Evolutionary conservation across 352 stramenopile species (phyloP).

Genomic region (Thalassiosira delicatula): DNA sequence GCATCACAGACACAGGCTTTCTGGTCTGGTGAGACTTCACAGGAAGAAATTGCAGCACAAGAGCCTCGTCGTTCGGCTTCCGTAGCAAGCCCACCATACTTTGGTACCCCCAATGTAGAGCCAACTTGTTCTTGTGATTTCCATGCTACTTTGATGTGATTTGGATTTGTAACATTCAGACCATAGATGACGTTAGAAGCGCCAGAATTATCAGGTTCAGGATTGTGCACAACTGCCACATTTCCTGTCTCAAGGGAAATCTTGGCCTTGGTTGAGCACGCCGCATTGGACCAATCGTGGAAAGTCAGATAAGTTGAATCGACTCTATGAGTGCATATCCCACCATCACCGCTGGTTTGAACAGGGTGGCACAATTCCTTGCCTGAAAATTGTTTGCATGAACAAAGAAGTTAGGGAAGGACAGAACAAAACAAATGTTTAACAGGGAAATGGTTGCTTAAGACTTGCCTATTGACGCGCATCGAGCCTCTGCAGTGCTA

Average conservation of each 20-base stretch:
- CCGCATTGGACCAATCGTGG: slow-evolving; percentile 8
- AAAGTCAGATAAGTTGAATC: too few species aligned
- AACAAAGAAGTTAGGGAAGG: too few species aligned
- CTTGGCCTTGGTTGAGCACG: not conserved
- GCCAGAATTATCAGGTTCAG: slow-evolving; percentile 16
- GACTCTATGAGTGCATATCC: too few species aligned
- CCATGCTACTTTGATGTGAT: slow-evolving; percentile 42
- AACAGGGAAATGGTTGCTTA: too few species aligned
- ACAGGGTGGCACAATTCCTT: too few species aligned
- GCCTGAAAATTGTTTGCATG: too few species aligned
- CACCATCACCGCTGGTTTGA: too few species aligned
- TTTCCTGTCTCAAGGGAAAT: not conserved
- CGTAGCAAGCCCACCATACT: slow-evolving; percentile 13
- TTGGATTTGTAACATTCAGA: slow-evolving; percentile 37
- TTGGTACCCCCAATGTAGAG: too few species aligned
- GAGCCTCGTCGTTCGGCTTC: slow-evolving; percentile 19
- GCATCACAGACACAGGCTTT: slow-evolving; percentile 56
- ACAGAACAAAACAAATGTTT: too few species aligned
- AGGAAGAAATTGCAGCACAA: slow-evolving; percentile 34
- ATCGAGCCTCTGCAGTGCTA: too few species aligned
- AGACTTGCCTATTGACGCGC: too few species aligned
- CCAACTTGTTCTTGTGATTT: too few species aligned
- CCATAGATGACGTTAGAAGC: slow-evolving; percentile 20
- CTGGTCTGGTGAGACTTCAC: slow-evolving; percentile 28
- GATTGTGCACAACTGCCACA: slow-evolving; percentile 6